Evolutionary conservation across 345 rosid genomes (phyloP), one percentile per base, ranked within the genome.

Genomic region (Brassica cretica): DNA sequence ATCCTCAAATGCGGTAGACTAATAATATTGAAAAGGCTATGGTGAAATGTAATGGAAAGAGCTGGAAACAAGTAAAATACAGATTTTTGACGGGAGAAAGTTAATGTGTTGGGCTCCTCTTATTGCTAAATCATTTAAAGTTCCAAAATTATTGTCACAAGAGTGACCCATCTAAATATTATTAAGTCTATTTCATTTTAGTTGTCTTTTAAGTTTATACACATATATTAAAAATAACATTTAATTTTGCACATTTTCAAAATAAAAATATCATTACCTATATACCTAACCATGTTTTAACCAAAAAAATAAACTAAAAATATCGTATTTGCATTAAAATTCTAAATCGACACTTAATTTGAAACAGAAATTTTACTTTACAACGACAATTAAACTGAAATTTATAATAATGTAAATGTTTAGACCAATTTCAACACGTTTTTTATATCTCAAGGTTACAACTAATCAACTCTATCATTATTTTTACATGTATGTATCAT

Each of bases 11-110:
- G 49, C 75, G 51, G 75, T 63, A 37, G 39, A 27, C 51, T 6
- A 2, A 33, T 8, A 12, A 69, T 41, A 19, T 1, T 11, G 18
- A 51, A 33, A 77, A 55, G 14, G 59, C 65, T 35, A 70, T 10
- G 25, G 37, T 51, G 15, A 27, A 76, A 51, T 37, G 59, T 27
- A 64, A 55, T 64, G 81, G 76, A 39, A 65, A 56, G 67, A 65
- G 76, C 62, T 71, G 76, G 66, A 78, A 29, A 58, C 67, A 46
- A 59, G 64, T 46, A 32, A 71, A 15, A 67, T 21, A 67, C 44
- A 67, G 69, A 66, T 66, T 25, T 72, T 72, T 63, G 67, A 14
- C 78, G 4, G 64, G 32, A 61, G n/a, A 78, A 73, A 78, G 65
- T 35, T 33, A 78, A 46, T 44, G 41, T 46, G 55, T 68, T 66